Base-by-base conservation (phyloP, 2,329 filamentous ascomycete species). In the Truncatella angustata region DNA sequence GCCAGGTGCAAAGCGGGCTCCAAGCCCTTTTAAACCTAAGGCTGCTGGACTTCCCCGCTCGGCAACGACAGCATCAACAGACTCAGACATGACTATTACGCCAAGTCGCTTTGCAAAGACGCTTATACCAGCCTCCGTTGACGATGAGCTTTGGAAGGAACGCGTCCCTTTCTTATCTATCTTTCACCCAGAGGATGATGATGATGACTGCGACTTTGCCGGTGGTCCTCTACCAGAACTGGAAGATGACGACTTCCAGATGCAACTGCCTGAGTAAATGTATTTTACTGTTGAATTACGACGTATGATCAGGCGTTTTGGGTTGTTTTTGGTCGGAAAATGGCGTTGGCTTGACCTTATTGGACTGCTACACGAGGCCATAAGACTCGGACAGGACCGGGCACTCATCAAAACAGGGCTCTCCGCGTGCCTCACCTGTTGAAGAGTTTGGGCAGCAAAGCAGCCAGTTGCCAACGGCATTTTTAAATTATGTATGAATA, bases 161-260 rank as follows among this genome's bases (percentile, higher is more conserved):
- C 74, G 71, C 21, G 79, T 81, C 0, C 73, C 76, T 3, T 85
- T 85, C 59, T 67, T 84, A 40, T 78, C 76, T 12, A 81, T 85
- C 20, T 86, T 86, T 60, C 77, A 84, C 21, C 65, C 66, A 4
- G 71, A 78, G 5, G 72, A 76, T n/a, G 68, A 72, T 12, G 70
- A 74, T 4, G 70, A 73, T 4, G 65, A 60, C 11, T 55, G 52
- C 26, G 63, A 65, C 24, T 53, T 62, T 18, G 62, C 70, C 10
- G 70, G 65, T 4, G 56, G 58, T 18, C 49, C 51, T 53, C 69
- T 11, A 46, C 62, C 21, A 60, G 70, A 40, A 61, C 71, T 58
- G 55, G 64, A 71, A 12, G 71, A 80, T 4, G 79, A 81, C 16
- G 76, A 80, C 26, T 84, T 85, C 58, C 75, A 84, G 63, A 66